Conservation (phyloP, 306 rosid genomes). For the Vachellia collinsii region DNA sequence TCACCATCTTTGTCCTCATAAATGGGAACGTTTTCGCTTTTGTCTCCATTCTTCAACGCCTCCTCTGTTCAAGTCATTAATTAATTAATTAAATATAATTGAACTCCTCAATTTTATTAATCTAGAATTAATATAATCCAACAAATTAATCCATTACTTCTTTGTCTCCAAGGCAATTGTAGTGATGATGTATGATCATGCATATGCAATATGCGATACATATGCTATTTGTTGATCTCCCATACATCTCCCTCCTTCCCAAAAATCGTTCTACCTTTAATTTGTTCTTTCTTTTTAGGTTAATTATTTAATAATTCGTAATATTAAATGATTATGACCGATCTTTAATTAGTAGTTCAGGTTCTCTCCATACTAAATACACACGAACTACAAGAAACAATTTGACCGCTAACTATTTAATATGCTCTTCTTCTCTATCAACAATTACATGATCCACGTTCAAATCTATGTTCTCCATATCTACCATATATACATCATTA, state of each 20-base stretch:
- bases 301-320: too few relatives aligned
- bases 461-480: neutral
- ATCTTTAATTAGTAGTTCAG: neutral
- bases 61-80: slow-evolving; percentile 56
- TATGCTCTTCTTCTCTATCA: neutral
- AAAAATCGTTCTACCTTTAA: neutral
- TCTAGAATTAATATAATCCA: too few relatives aligned
- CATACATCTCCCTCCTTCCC: neutral
- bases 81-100: neutral
- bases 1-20: slow-evolving; percentile 97
- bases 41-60: slow-evolving; percentile 66
- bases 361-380: too few relatives aligned
- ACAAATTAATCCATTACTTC: neutral
- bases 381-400: neutral
- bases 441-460: neutral
- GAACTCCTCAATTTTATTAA: neutral
- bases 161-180: neutral
- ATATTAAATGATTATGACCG: too few relatives aligned
- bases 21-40: slow-evolving; percentile 68
- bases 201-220: neutral
- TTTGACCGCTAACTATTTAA: neutral
- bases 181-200: neutral
- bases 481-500: neutral
- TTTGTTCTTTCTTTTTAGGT: neutral
- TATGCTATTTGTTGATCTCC: neutral